Percentiles rank a stretch among this genome's conserved stretches.
These are phyloP conservation scores for Thermothielavioides terrestris DNA, from an alignment of 495 filamentous ascomycete species.

Conservation along the genomic window DNA sequence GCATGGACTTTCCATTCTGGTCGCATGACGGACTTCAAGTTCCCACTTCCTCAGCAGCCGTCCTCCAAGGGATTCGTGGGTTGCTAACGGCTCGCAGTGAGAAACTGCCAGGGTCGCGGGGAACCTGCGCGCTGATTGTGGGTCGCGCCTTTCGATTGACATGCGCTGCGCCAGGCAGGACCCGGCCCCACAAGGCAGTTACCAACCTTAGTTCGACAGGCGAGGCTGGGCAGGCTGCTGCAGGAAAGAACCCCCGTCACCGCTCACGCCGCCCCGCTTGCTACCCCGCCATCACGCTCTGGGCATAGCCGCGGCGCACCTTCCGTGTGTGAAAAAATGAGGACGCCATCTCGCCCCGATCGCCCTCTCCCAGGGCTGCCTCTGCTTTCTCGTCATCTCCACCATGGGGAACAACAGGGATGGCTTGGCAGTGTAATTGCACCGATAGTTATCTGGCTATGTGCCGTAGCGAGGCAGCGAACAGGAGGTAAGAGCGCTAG, in stretches of 20 bases:
- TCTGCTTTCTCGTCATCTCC: no score
- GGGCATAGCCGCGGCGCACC: neutral
- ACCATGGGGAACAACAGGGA: no score
- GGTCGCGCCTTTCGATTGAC: slow-evolving; percentile 30
- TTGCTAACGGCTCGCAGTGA: neutral
- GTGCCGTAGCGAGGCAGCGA: no score
- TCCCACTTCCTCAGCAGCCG: slow-evolving; percentile 19
- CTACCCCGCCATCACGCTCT: slow-evolving; percentile 8
- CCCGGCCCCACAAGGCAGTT: neutral
- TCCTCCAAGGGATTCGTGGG: slow-evolving; percentile 15
- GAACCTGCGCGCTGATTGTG: no score
- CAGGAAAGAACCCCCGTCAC: slow-evolving; percentile 9
- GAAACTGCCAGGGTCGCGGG: neutral
- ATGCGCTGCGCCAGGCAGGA: slow-evolving; percentile 11
- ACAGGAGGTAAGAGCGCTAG: no score
- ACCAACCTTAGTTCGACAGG: neutral
- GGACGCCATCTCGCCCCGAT: neutral
- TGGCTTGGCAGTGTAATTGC: no score
- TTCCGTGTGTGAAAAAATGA: neutral
- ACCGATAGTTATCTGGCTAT: no score
- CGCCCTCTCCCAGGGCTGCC: neutral
- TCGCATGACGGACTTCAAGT: slow-evolving; percentile 2
- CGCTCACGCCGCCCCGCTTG: slow-evolving; percentile 5
- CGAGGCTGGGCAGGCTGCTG: neutral
- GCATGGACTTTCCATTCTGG: neutral